Percentiles rank a stretch among this genome's conserved stretches.
These are phyloP conservation scores for Dichotomocladium elegans DNA, from an alignment of 371 early-diverging fungal species.

Conservation along the genomic window DNA sequence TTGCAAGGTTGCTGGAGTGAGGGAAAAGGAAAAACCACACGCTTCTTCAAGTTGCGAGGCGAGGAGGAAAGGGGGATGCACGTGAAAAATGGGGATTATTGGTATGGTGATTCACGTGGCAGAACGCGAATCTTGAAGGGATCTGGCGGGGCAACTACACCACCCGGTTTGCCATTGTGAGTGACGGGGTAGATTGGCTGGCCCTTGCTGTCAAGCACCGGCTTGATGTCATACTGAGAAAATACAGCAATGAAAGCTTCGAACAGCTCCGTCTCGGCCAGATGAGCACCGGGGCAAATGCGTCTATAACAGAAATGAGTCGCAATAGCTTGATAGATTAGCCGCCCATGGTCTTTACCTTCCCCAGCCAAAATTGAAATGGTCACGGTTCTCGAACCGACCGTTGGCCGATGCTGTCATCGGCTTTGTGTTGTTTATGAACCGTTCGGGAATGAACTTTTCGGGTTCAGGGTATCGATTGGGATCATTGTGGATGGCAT, in stretches of 20 bases:
- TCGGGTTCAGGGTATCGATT: conserved; percentile 6
- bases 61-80: no score
- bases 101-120: no score
- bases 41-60: no score
- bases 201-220: conserved; percentile 1
- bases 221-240: background rate
- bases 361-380: conserved; percentile 20
- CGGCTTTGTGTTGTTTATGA: conserved; percentile 5
- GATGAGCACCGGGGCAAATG: conserved; percentile 6
- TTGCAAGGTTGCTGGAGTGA: no score
- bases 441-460: conserved; percentile 12
- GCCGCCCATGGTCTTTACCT: background rate
- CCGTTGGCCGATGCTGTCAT: conserved; percentile 15
- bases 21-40: no score
- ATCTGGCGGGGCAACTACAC: conserved; percentile 1
- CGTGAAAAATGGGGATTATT: no score
- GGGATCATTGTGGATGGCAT: conserved; percentile 13
- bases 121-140: background rate
- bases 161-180: background rate
- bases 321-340: background rate
- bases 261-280: conserved; percentile 10
- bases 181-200: conserved; percentile 3
- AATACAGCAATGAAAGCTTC: conserved; percentile 1
- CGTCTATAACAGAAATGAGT: conserved; percentile 5
- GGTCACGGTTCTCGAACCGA: conserved; percentile 9